Percentiles rank a stretch among this genome's conserved stretches.
Conservation (phyloP, 805 yeast species). For the Candida nanaspora region DNA sequence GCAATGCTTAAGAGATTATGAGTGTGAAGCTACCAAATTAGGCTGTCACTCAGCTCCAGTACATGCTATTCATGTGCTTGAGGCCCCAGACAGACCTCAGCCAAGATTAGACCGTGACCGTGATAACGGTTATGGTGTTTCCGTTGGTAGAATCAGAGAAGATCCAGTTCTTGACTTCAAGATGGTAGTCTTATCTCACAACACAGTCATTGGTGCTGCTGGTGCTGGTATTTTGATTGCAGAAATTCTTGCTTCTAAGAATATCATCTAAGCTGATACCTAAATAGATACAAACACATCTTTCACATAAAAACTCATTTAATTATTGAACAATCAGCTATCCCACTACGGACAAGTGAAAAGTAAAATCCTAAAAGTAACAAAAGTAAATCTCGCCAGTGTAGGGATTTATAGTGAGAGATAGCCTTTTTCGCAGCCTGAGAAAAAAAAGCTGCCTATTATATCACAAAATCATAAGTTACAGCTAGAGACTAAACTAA, state of each 20-base stretch:
- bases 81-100: conserved; percentile 91
- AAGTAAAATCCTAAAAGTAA: too few relatives aligned
- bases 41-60: conserved; percentile 92
- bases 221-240: conserved; percentile 97
- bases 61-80: conserved; percentile 85
- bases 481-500: too few relatives aligned
- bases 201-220: conserved; percentile 97
- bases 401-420: too few relatives aligned
- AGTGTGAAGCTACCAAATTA: conserved; percentile 72
- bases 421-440: too few relatives aligned
- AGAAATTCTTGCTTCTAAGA: conserved; percentile 75
- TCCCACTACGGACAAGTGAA: too few relatives aligned
- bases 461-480: too few relatives aligned
- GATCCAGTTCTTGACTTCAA: conserved; percentile 92
- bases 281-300: background rate
- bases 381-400: too few relatives aligned
- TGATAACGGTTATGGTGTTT: conserved; percentile 88
- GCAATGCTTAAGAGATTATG: conserved; percentile 59
- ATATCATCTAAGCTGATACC: conserved; percentile 47
- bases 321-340: too few relatives aligned
- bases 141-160: conserved; percentile 90
- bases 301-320: too few relatives aligned
- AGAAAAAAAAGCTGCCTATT: too few relatives aligned
- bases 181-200: conserved; percentile 96
- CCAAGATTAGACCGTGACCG: conserved; percentile 96